Percentiles rank a stretch among this genome's conserved stretches.
Conservation (phyloP, 805 yeast species). For the Brettanomyces custersianus region DNA sequence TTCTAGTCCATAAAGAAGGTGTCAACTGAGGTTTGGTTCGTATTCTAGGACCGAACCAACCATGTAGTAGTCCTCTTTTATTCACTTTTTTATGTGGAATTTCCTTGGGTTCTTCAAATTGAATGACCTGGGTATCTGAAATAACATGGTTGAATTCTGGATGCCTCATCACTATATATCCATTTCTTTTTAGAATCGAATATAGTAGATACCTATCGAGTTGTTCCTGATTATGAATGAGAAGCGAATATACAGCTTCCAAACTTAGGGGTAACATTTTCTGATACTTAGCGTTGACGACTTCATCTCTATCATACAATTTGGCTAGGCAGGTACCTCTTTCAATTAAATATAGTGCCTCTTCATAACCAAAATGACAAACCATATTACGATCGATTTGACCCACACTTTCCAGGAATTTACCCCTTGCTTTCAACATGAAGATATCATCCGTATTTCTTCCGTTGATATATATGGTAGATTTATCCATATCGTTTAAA, state of each 20-base stretch:
- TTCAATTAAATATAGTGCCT: slow-evolving; percentile 68
- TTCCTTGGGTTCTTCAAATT: neutral
- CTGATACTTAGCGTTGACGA: slow-evolving; percentile 19
- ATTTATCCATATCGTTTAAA: slow-evolving; percentile 17
- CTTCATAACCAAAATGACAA: slow-evolving; percentile 49
- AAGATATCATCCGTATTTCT: slow-evolving; percentile 10
- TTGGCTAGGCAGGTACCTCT: slow-evolving; percentile 50
- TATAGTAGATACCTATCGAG: slow-evolving; percentile 58
- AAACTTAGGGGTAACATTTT: slow-evolving; percentile 39
- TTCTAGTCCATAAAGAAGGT: slow-evolving; percentile 7
- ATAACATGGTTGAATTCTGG: slow-evolving; percentile 6
- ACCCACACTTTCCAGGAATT: slow-evolving; percentile 69
- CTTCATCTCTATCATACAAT: slow-evolving; percentile 12
- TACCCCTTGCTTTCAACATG: slow-evolving; percentile 52
- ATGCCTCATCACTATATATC: slow-evolving; percentile 50
- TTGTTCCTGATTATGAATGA: slow-evolving; percentile 28
- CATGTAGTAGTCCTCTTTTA: neutral
- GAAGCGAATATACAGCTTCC: slow-evolving; percentile 52
- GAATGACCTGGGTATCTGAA: too few species aligned
- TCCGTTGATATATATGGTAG: slow-evolving; percentile 16
- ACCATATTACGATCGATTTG: slow-evolving; percentile 37
- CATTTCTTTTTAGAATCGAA: slow-evolving; percentile 66
- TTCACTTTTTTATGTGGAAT: neutral
- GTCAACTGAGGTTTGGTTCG: neutral
- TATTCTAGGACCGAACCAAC: too few species aligned